A percentile compares a stretch with the other conserved stretches of the same genome.
These are phyloP conservation scores for Cicer judaicum DNA, from an alignment of 306 rosid species.

Conservation along the genomic window DNA sequence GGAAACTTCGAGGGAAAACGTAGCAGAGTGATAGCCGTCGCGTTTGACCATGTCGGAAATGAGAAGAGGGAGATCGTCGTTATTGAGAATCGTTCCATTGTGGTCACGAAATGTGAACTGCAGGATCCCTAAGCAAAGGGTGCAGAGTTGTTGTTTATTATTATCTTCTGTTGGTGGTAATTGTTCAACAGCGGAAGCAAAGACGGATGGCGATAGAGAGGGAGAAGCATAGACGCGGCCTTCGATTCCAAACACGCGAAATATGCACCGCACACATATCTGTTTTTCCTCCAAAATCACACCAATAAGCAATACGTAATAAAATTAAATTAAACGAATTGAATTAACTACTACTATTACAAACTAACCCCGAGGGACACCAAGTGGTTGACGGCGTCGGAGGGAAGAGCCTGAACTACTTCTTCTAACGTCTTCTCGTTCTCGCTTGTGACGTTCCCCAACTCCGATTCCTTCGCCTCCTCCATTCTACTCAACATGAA, in stretches of 20 bases:
- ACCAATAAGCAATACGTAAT: neutral
- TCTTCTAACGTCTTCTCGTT: conserved; percentile 25
- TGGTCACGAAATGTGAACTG: conserved; percentile 64
- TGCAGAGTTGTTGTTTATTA: conserved; percentile 47
- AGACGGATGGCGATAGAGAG: conserved; percentile 38
- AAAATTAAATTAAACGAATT: too few species aligned
- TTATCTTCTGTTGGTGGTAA: neutral
- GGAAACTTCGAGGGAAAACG: conserved; percentile 80
- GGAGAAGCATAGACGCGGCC: conserved; percentile 49
- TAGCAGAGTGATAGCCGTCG: conserved; percentile 60
- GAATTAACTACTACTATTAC: neutral
- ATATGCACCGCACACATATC: conserved; percentile 79
- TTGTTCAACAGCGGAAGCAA: conserved; percentile 23
- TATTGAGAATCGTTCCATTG: conserved; percentile 22
- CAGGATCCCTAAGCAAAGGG: conserved; percentile 78
- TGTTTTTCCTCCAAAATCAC: conserved; percentile 20
- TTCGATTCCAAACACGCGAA: conserved; percentile 65
- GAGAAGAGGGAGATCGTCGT: conserved; percentile 50
- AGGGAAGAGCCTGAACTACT: conserved; percentile 54
- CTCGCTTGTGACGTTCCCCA: neutral
- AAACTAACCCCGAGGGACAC: conserved; percentile 54
- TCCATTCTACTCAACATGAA: neutral
- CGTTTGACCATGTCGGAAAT: conserved; percentile 59
- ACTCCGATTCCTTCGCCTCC: neutral
- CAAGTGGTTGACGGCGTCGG: conserved; percentile 56